Base-by-base conservation (phyloP, 768 basidiomycete genomes). In the Dacryopinax primogenitus region DNA sequence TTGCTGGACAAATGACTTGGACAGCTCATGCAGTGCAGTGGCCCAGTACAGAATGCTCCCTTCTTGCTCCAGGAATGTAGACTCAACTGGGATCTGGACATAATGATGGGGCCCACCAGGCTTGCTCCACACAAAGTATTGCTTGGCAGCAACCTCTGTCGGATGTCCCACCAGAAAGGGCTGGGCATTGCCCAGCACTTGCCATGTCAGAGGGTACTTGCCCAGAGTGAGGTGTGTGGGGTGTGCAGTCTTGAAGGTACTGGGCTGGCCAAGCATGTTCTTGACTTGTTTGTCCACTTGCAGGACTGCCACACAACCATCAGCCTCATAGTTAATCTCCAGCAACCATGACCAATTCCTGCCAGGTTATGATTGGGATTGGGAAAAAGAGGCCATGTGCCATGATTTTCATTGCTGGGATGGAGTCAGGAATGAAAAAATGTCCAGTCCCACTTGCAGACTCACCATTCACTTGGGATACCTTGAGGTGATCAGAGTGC, bases 241-340 rank as follows among this genome's bases (percentile, higher is more conserved):
- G n/a, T 47, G 45, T 9, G 45, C 45, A 23, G 45, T 47, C 23
- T 47, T 47, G 45, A 47, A 47, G 45, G 45, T 47, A 26, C 45
- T 23, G 9, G 45, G 45, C 13, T 7, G 45, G 45, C 45, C 66
- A 28, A 75, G 71, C 51, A 73, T 73, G 66, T 73, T 73, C 30
- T 66, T 64, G 62, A 68, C 62, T 47, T 70, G 70, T 1, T 71
- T 68, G 47, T 72, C 69, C 21, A 72, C 58, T 2, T 70, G 72
- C 16, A 73, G 61, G 37, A 73, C 68, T n/a, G 71, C 71, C 45
- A 71, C 64, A 21, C 45, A 47, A 21, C 45, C 45, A 21, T 47
- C 11, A 12, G 6, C 9, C 7, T 47, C 45, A 26, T 47, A 47
- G 45, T 47, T 21, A 26, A 47, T 47, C 45, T 47, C 23, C 13